phyloP scores from a whole-genome alignment of 768 basidiomycete genomes.

The Pleurotus pulmonarius region DNA sequence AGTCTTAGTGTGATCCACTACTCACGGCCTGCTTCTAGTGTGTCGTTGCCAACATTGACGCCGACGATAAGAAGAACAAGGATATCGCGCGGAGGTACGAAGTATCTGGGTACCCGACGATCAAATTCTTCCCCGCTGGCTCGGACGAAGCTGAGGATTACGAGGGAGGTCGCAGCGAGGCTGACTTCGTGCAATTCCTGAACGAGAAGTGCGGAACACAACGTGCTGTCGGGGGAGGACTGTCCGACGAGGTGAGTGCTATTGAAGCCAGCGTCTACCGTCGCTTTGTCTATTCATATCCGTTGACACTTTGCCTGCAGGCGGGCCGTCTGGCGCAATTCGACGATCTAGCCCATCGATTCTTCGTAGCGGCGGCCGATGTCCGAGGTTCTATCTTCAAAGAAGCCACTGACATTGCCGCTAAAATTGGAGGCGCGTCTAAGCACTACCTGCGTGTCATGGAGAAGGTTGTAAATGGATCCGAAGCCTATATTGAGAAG shows the following conservation, averaged over 20 bases:
- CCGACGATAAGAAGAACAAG: conserved; percentile 78
- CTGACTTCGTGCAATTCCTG: conserved; percentile 73
- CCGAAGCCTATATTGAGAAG: conserved; percentile 78
- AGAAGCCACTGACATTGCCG: conserved; percentile 56
- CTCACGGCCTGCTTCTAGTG: conserved; percentile 48
- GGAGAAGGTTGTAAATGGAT: conserved; percentile 75
- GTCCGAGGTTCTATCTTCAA: conserved; percentile 59
- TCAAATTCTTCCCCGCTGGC: conserved; percentile 89
- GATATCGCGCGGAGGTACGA: conserved; percentile 68
- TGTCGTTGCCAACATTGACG: conserved; percentile 87
- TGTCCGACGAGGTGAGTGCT: conserved; percentile 58
- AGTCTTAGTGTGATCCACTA: not conserved
- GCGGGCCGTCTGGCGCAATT: conserved; percentile 80
- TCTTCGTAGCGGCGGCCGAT: conserved; percentile 57
- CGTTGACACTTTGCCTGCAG: conserved; percentile 30
- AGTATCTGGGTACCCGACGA: conserved; percentile 82
- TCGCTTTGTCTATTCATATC: not conserved
- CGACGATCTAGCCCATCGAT: conserved; percentile 73
- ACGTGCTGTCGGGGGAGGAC: conserved; percentile 77
- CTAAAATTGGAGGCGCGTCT: conserved; percentile 46
- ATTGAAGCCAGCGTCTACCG: not conserved
- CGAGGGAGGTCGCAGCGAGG: conserved; percentile 65
- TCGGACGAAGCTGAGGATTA: conserved; percentile 60
- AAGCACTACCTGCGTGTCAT: conserved; percentile 87
- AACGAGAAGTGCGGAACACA: conserved; percentile 87